Base-by-base conservation (phyloP, 805 yeast species). In the Candida glaebosa region DNA sequence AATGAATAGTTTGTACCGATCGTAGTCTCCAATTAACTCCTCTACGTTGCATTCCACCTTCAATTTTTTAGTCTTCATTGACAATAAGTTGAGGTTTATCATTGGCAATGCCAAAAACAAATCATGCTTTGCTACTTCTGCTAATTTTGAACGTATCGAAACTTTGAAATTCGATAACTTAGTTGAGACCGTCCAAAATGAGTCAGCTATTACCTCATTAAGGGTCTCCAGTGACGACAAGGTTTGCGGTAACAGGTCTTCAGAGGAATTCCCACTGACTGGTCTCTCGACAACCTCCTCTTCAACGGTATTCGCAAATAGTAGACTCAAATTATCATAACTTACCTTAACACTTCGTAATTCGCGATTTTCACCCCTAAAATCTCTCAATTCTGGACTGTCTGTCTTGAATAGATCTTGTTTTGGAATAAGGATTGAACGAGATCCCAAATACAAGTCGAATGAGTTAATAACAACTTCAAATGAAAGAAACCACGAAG, bases 361-460 rank as follows among this genome's bases (percentile, higher is more conserved):
- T 26, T 56, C 52, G 36, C 53, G 45, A 46, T 45, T 33, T 9
- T 48, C 44, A 17, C 52, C 46, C 38, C 46, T 32, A 38, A 51
- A 35, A 46, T 60, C 57, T 26, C 45, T 36, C 32, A 50, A 41
- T 35, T 47, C 47, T 19, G 45, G 44, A 7, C 44, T 54, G 9
- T 36, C 28, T 20, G 44, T 32, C n/a, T 42, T 25, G 18, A 51
- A 34, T 10, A 57, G 34, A 18, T 46, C 37, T 4, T 56, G 53
- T 12, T 45, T 36, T 17, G 63, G 67, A 5, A 69, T 60, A 28
- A 69, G 52, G 1, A 69, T 62, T 5, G 73, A 68, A 16, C 72
- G 50, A 2, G 74, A 65, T 0, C 73, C 74, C 9, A 69, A 38
- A 22, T 46, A 41, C 3, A 70, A 31, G 7, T 47, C 47, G 18